Conservation (phyloP, 2,329 filamentous ascomycete species). For the Fusarium aywerte region DNA sequence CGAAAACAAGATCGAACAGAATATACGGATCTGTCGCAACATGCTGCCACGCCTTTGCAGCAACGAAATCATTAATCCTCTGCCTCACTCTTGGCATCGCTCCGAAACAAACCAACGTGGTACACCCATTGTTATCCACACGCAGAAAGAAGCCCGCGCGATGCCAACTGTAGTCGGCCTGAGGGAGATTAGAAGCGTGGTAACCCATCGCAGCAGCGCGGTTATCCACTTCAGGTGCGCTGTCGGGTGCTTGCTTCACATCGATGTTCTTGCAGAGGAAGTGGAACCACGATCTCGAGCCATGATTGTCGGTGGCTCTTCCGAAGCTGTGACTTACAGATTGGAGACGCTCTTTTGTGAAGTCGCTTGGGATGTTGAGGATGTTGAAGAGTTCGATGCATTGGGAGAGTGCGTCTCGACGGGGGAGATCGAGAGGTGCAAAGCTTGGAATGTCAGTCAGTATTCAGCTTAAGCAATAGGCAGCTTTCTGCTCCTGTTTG, state of each 20-base stretch:
- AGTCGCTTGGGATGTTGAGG: constrained; percentile 48
- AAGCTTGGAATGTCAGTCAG: constrained; percentile 39
- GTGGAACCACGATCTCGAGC: constrained; percentile 50
- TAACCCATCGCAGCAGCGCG: constrained; percentile 41
- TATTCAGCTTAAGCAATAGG: accelerated
- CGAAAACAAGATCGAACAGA: constrained; percentile 46
- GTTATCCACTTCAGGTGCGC: constrained; percentile 44
- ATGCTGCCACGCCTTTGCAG: constrained; percentile 41
- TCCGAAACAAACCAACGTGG: constrained; percentile 45
- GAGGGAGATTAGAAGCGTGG: constrained; percentile 40
- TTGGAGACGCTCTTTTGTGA: constrained; percentile 47
- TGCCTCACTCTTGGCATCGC: constrained; percentile 35
- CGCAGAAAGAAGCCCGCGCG: constrained; percentile 46
- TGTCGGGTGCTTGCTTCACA: constrained; percentile 29
- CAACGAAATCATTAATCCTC: constrained; percentile 42
- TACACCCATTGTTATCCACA: constrained; percentile 26
- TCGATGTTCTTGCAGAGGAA: constrained; percentile 51
- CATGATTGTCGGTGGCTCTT: constrained; percentile 39
- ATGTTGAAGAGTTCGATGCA: constrained; percentile 46
- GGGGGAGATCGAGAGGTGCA: constrained; percentile 46
- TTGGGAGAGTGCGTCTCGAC: constrained; percentile 36
- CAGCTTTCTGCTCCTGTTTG: neutral
- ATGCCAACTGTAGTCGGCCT: constrained; percentile 47
- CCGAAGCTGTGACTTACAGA: constrained; percentile 52
- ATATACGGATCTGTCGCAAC: constrained; percentile 43